Evolutionary conservation across 805 yeast genomes (phyloP), one percentile per base, ranked within the genome.

Genomic region (Ogataea ramenticola): DNA sequence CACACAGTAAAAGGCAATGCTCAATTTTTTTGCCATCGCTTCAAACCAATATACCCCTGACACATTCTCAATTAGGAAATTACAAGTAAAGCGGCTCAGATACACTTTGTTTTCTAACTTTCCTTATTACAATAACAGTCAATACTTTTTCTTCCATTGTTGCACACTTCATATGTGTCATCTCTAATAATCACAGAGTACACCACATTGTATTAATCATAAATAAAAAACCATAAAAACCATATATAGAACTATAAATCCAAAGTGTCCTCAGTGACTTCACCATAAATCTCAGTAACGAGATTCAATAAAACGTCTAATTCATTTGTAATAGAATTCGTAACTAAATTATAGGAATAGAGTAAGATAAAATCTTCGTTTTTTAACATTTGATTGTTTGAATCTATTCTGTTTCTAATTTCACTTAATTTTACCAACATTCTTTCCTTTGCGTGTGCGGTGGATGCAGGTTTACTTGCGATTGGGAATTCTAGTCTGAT

Each of bases 351-450:
- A 59, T 86, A 86, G 0, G 90, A 77, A 56, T 86, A 87, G 41
- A 86, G 70, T 52, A 86, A 62, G 19, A 86, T 87, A 57, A 84
- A 86, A 52, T 86, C 95, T 48, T 82, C 85, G 54, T 83, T 82
- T 11, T 73, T 65, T 36, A 79, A 57, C 17, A 55, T 48, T 36
- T 65, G 59, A 8, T 53, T 45, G 17, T 62, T 60, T 32, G 53
- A 50, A 30, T 61, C 50, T 30, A 55, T 56, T 37, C 65, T 52
- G 44, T 61, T 55, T 41, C 93, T 64, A 17, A 80, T 75, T 46
- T 77, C 79, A 47, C 75, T 79, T 49, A 86, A 65, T 51, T 83
- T 85, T 39, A 70, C 74, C 49, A 86, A 67, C 67, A 86, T 68
- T 30, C 89, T 61, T 48, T 81, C 86, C 51, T 80, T 76, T 0